phyloP scores from a whole-genome alignment of 768 basidiomycete genomes.

The Exidia glandulosa region DNA sequence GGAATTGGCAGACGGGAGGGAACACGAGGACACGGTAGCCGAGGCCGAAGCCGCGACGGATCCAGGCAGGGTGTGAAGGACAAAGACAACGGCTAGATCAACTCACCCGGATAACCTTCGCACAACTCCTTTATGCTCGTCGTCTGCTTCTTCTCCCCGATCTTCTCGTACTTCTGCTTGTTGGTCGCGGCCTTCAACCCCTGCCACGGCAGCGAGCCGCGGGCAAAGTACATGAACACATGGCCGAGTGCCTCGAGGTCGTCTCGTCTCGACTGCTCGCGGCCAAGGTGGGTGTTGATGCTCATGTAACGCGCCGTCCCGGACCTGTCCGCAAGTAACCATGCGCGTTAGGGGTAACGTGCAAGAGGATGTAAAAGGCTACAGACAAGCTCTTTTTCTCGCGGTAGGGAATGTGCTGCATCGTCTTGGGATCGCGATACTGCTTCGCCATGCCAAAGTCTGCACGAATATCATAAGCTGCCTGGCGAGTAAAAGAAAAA shows the following conservation, averaged over 20 bases:
- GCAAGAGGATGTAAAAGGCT: no score
- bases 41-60: no score
- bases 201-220: slow-evolving; percentile 97
- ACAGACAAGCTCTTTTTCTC: slow-evolving; percentile 88
- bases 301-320: slow-evolving; percentile 99
- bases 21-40: no score
- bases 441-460: slow-evolving; percentile 99
- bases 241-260: slow-evolving; percentile 98
- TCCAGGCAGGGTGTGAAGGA: no score
- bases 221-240: slow-evolving; percentile 99
- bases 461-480: neutral
- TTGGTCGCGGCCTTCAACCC: slow-evolving; percentile 98
- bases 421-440: slow-evolving; percentile 97
- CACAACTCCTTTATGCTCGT: slow-evolving; percentile 95
- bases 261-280: slow-evolving; percentile 93
- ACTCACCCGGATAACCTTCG: slow-evolving; percentile 85
- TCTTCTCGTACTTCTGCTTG: slow-evolving; percentile 99
- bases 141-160: slow-evolving; percentile 99
- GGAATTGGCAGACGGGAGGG: no score
- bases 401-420: slow-evolving; percentile 98
- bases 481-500: no score
- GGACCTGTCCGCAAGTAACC: neutral
- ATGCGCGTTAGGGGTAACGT: neutral
- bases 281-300: slow-evolving; percentile 96
- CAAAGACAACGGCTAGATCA: no score